Conservation (phyloP, 345 rosid genomes). For the Turnera subulata region DNA sequence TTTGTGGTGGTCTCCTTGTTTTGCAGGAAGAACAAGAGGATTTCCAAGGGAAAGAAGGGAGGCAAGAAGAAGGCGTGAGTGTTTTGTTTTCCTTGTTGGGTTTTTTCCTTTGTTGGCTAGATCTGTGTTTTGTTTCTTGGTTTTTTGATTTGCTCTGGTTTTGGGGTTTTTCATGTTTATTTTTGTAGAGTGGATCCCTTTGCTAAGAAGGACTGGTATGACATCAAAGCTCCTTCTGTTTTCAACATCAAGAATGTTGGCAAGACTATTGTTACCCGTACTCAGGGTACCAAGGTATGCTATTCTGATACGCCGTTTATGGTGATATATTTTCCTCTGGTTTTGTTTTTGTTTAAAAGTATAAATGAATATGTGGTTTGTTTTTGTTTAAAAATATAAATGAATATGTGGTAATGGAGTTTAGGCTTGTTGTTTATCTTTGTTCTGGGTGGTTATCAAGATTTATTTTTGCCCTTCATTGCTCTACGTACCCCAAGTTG, state of each 20-base stretch:
- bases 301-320: no score
- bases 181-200: slow-evolving; percentile 44
- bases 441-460: no score
- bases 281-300: slow-evolving; percentile 56
- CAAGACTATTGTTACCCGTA: slow-evolving; percentile 48
- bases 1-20: neutral
- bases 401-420: no score
- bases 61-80: slow-evolving; percentile 58
- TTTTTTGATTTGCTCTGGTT: neutral
- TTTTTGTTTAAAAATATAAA: no score
- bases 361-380: no score
- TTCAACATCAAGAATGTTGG: slow-evolving; percentile 46
- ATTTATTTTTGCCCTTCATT: no score
- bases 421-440: no score
- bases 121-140: neutral
- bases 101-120: neutral
- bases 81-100: neutral
- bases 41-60: slow-evolving; percentile 58
- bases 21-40: slow-evolving; percentile 49
- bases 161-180: neutral
- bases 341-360: no score
- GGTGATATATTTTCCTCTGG: neutral
- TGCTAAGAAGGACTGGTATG: slow-evolving; percentile 58
- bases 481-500: no score
- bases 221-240: slow-evolving; percentile 47